Evolutionary conservation across 129 eudicot genomes (phyloP), one percentile per base, ranked within the genome.

Genomic region (Mikania micrantha): DNA sequence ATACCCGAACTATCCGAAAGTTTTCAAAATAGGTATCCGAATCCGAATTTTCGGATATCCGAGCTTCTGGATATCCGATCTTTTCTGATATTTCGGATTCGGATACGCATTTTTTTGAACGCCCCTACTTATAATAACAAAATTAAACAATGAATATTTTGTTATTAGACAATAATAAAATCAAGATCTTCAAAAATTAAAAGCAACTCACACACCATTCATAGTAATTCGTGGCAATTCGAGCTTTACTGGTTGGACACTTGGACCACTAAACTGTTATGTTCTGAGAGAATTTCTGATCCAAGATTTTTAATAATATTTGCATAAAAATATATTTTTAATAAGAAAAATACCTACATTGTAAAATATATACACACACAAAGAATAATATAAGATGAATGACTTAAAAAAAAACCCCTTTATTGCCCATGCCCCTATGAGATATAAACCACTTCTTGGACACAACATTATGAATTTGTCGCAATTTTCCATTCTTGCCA

Each of bases 341-440:
- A 47, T 17, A 52, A 25, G 52, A 64, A 53, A 49, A 22, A 41
- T 53, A 66, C 4, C 47, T 9, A 64, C 1, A 52, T 64, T 9
- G 31, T 64, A 52, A 9, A 67, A 29, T 34, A 59, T 19, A 59
- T 58, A 9, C n/a, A n/a, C n/a, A n/a, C n/a, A 9, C 2, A 59
- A 59, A 29, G 10, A 34, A 60, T 59, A 42, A 20, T 48, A 71
- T 21, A 24, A 16, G 67, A 72, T 49, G 77, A 72, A 61, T 72
- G 50, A 65, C 24, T 47, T 10, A 13, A 64, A 52, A 60, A 49
- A 19, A 5, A 53, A n/a, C 56, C 54, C 41, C 40, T 73, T 50
- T 73, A 50, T 42, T 74, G 78, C 78, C 72, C 78, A 74, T 64
- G 78, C 66, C 78, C n/a, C 78, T 48, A 74, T 74, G 78, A 35